phyloP scores from a whole-genome alignment of 139 green algal genomes.

The Astrephomene gubernaculifera region DNA sequence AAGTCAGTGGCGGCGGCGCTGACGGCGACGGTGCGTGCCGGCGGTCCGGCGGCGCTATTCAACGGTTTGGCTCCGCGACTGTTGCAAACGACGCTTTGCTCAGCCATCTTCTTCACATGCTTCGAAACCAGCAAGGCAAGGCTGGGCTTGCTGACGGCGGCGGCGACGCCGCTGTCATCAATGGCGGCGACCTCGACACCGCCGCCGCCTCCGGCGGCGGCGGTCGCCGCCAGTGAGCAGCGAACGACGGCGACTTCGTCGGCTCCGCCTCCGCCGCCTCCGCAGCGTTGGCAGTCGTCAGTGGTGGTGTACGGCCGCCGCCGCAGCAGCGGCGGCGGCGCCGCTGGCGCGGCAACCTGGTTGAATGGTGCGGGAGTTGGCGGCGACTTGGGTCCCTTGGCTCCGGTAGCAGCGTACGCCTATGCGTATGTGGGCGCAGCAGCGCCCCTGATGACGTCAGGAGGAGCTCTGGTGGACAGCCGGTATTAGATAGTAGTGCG shows the following conservation, averaged over 20 bases:
- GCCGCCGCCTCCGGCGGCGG: neutral
- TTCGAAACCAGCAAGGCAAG: conserved; percentile 64
- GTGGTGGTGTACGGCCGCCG: neutral
- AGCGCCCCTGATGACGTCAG: no score
- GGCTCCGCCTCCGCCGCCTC: neutral
- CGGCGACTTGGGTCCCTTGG: neutral
- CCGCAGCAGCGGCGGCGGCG: neutral
- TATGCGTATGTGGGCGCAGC: conserved; percentile 6
- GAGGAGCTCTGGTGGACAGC: no score
- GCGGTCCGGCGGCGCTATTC: conserved; percentile 59
- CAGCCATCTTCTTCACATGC: conserved; percentile 78
- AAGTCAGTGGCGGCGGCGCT: conserved; percentile 5
- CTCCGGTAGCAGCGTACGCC: conserved; percentile 5
- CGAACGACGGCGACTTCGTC: neutral
- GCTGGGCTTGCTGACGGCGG: neutral
- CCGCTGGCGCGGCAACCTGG: neutral
- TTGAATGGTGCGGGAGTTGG: neutral
- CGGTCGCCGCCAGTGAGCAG: neutral
- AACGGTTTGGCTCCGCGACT: conserved; percentile 64
- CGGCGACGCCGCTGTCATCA: neutral
- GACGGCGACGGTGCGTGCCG: neutral
- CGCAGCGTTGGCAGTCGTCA: neutral
- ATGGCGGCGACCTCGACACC: neutral
- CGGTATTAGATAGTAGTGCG: no score
- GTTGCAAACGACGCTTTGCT: conserved; percentile 74